These are phyloP conservation scores for Bipolaris bicolor DNA, from an alignment of 2,329 filamentous ascomycete species.

Conservation along the genomic window DNA sequence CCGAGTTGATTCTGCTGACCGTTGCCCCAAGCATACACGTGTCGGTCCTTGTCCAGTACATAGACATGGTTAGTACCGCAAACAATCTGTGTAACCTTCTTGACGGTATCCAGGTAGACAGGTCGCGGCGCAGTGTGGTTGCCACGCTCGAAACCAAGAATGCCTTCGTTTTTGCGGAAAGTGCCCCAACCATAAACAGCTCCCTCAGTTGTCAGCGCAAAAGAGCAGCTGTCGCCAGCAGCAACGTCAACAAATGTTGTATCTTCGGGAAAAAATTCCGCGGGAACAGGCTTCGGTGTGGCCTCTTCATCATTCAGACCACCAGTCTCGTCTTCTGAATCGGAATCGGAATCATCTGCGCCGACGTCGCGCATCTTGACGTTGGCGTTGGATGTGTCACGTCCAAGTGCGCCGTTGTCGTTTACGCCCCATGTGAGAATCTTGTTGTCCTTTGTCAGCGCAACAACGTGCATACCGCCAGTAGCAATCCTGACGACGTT, in stretches of 20 bases:
- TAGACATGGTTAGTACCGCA: slow-evolving; percentile 75
- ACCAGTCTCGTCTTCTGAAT: slow-evolving; percentile 61
- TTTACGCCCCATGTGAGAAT: slow-evolving; percentile 89
- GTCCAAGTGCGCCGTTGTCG: slow-evolving; percentile 79
- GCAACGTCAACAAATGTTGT: slow-evolving; percentile 71
- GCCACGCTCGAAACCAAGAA: slow-evolving; percentile 66
- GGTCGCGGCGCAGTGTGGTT: slow-evolving; percentile 50
- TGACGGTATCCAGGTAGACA: slow-evolving; percentile 65
- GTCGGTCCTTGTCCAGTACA: slow-evolving; percentile 68
- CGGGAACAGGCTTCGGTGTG: slow-evolving; percentile 66
- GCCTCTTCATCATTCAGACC: slow-evolving; percentile 75
- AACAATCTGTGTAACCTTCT: slow-evolving; percentile 68
- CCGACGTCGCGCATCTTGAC: slow-evolving; percentile 64
- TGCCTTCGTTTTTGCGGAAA: slow-evolving; percentile 73
- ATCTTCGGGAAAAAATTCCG: slow-evolving; percentile 63
- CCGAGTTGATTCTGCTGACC: slow-evolving; percentile 76
- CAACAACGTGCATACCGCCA: slow-evolving; percentile 82
- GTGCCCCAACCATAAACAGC: slow-evolving; percentile 84
- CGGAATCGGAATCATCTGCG: slow-evolving; percentile 54
- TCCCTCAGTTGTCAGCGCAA: slow-evolving; percentile 76
- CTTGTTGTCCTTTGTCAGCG: slow-evolving; percentile 78
- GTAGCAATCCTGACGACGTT: slow-evolving; percentile 77
- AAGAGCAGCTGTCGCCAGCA: slow-evolving; percentile 76
- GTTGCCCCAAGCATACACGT: slow-evolving; percentile 73
- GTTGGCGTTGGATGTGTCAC: slow-evolving; percentile 70